Evolutionary conservation across 208 protist genomes (phyloP).

Genomic region (Strigomonas galati): DNA sequence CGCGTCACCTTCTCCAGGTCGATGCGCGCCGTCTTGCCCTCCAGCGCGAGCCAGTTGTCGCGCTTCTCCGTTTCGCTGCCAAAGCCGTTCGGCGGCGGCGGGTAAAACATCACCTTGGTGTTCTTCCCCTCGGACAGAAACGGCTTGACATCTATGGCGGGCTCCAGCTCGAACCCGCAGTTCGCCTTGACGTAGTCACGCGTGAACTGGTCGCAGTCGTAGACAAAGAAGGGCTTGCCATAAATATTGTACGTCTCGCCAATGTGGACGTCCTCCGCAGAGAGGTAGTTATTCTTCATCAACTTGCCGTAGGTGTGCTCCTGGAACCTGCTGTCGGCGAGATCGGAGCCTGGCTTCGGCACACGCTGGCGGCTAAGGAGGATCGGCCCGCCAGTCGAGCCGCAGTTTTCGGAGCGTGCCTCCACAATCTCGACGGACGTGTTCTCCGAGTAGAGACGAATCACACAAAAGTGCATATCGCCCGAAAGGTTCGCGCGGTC

Average conservation of each 20-base stretch:
- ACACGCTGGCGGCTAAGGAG: constrained; percentile 80
- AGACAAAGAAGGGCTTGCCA: constrained; percentile 82
- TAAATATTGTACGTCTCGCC: constrained; percentile 83
- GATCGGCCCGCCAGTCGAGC: constrained; percentile 52
- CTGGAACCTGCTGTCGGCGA: constrained; percentile 56
- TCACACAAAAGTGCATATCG: constrained; percentile 74
- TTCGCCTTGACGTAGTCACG: constrained; percentile 68
- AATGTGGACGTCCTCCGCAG: constrained; percentile 72
- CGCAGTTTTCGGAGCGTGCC: constrained; percentile 62
- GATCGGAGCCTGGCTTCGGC: constrained; percentile 39
- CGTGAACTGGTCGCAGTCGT: constrained; percentile 73
- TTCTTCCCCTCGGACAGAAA: constrained; percentile 53
- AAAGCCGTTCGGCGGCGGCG: constrained; percentile 89
- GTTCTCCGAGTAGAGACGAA: constrained; percentile 79
- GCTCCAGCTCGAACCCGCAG: constrained; percentile 42
- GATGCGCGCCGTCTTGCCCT: constrained; percentile 50
- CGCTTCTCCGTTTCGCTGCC: constrained; percentile 84
- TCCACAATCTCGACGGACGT: constrained; percentile 78
- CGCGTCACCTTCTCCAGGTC: constrained; percentile 64
- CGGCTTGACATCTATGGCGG: constrained; percentile 53
- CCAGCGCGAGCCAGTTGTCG: constrained; percentile 76
- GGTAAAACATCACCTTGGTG: constrained; percentile 54
- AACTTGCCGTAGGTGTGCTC: constrained; percentile 86
- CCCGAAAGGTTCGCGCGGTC: constrained; percentile 79
- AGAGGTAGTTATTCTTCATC: constrained; percentile 83